Conservation (phyloP, 1,284 basidiomycete species). For the Heterobasidion irregulare region DNA sequence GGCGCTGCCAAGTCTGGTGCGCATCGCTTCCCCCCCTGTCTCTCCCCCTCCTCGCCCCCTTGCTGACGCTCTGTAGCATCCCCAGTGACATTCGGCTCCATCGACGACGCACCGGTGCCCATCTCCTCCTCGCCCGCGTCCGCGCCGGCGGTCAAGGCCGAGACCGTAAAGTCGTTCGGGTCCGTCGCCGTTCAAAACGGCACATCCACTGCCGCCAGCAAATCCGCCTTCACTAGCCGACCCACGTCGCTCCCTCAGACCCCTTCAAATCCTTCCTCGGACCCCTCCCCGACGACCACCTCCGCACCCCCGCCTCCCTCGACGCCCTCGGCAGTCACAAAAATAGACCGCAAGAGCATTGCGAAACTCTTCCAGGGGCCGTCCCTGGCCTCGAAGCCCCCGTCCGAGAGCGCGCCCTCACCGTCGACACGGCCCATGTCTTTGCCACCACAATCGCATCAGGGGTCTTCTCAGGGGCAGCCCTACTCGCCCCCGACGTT, state of each 20-base stretch:
- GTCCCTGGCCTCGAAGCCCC: slow-evolving; percentile 27
- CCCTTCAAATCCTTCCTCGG: slow-evolving; percentile 6
- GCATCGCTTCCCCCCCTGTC: slow-evolving; percentile 13
- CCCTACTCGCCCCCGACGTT: slow-evolving; percentile 32
- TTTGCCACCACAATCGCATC: slow-evolving; percentile 31
- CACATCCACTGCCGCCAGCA: slow-evolving; percentile 5
- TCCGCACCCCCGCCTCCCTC: slow-evolving; percentile 25
- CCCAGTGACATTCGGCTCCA: slow-evolving; percentile 76
- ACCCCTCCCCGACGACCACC: slow-evolving; percentile 26
- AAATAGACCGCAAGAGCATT: slow-evolving; percentile 47
- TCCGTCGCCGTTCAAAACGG: slow-evolving; percentile 35
- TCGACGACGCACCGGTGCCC: slow-evolving; percentile 61
- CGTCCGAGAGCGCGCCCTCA: slow-evolving; percentile 34
- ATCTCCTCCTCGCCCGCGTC: slow-evolving; percentile 64
- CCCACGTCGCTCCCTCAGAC: slow-evolving; percentile 17
- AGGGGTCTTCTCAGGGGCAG: slow-evolving; percentile 31
- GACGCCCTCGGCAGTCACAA: slow-evolving; percentile 22
- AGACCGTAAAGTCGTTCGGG: slow-evolving; percentile 76
- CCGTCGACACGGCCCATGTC: slow-evolving; percentile 22
- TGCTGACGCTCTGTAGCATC: slow-evolving; percentile 34
- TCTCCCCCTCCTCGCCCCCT: not conserved
- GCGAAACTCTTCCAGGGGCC: slow-evolving; percentile 62
- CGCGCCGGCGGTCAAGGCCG: slow-evolving; percentile 55
- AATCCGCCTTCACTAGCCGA: slow-evolving; percentile 19
- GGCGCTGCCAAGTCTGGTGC: slow-evolving; percentile 58